Conservation (phyloP, 2,329 filamentous ascomycete species). For the Coniochaeta hoffmannii region DNA sequence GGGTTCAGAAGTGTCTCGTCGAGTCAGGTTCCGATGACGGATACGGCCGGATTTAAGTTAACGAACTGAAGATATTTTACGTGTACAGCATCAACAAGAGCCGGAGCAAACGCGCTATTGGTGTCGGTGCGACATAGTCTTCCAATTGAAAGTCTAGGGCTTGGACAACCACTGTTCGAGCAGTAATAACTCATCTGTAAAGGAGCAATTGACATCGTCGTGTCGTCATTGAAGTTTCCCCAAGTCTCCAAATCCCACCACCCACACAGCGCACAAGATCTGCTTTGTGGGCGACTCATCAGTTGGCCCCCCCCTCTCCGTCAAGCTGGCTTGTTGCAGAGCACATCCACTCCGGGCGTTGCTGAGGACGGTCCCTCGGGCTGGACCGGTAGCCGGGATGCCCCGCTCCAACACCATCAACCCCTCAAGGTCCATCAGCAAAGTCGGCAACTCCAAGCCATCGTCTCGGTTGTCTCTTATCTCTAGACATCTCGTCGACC, state of each 20-base stretch:
- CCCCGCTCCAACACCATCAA: conserved; percentile 16
- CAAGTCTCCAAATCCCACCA: neutral
- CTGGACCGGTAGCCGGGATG: conserved; percentile 14
- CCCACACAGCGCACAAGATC: neutral
- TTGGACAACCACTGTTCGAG: neutral
- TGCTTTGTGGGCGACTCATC: neutral
- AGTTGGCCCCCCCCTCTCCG: too few species aligned
- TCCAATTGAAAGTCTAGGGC: neutral
- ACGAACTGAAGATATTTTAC: neutral
- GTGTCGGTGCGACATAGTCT: neutral
- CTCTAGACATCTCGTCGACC: conserved; percentile 26
- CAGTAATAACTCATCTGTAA: neutral
- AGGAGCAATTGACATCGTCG: neutral
- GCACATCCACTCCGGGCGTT: conserved; percentile 1
- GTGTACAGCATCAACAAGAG: neutral
- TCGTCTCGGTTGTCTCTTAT: conserved; percentile 26
- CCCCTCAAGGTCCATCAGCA: neutral
- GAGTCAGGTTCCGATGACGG: neutral
- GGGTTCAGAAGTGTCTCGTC: neutral
- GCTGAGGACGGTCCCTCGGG: conserved; percentile 15
- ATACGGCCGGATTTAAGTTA: neutral
- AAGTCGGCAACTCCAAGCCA: conserved; percentile 5
- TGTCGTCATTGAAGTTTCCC: neutral
- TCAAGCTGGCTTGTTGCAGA: conserved; percentile 6
- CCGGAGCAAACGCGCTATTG: neutral